These are phyloP conservation scores for Pseudognaphalium luteoalbum DNA, from an alignment of 129 eudicot species.

Conservation along the genomic window DNA sequence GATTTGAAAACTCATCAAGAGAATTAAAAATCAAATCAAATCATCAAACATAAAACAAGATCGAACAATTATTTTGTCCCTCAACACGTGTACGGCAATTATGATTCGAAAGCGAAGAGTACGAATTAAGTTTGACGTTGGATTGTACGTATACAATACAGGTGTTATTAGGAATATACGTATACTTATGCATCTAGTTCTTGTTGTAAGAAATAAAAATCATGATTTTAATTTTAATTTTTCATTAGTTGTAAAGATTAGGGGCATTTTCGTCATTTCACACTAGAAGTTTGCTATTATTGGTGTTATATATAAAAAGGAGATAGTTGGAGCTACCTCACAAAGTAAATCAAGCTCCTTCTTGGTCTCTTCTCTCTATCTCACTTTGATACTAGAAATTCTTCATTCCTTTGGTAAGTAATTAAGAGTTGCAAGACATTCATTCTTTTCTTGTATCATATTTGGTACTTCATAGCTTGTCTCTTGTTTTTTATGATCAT, in stretches of 20 bases:
- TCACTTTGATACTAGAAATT: conserved; percentile 28
- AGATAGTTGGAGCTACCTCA: conserved; percentile 29
- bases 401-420: conserved; percentile 29
- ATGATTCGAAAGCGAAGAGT: background rate
- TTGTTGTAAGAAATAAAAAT: too few relatives aligned
- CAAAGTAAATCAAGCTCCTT: conserved; percentile 30
- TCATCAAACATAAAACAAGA: conserved; percentile 32
- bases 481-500: conserved; percentile 5
- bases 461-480: background rate
- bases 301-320: conserved; percentile 41
- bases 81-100: conserved; percentile 38
- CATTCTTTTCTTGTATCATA: background rate
- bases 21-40: background rate
- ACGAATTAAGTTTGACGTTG: conserved; percentile 15
- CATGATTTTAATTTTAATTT: background rate
- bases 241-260: background rate
- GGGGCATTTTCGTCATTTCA: conserved; percentile 36
- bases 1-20: conserved; percentile 6
- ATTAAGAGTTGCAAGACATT: conserved; percentile 3
- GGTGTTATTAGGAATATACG: conserved; percentile 6
- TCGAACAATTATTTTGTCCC: conserved; percentile 31
- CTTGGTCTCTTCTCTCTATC: conserved; percentile 32
- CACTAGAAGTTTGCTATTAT: conserved; percentile 8
- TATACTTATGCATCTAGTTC: background rate
- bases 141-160: conserved; percentile 21